These are phyloP conservation scores for Boletus chippewaensis DNA, from an alignment of 1,284 basidiomycete species.

Conservation along the genomic window DNA sequence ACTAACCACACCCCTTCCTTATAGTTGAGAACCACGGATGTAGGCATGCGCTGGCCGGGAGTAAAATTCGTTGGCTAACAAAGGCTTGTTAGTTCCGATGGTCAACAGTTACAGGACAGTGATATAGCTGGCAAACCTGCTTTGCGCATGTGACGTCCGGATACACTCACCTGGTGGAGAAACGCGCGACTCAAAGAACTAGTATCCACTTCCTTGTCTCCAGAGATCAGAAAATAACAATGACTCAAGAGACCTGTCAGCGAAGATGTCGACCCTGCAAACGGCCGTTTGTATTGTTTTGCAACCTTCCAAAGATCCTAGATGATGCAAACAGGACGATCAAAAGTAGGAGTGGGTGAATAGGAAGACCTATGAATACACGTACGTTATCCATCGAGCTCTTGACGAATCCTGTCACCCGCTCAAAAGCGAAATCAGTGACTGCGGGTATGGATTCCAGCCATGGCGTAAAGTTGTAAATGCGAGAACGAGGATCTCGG, in stretches of 20 bases:
- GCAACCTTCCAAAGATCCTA: conserved; percentile 68
- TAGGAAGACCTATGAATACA: neutral
- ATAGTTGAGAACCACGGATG: conserved; percentile 62
- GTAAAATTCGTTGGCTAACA: conserved; percentile 63
- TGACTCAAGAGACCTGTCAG: conserved; percentile 80
- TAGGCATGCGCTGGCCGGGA: conserved; percentile 75
- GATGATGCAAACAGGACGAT: neutral
- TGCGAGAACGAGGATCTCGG: conserved; percentile 77
- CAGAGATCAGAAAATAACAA: conserved; percentile 79
- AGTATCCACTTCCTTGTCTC: conserved; percentile 57
- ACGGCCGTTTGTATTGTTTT: conserved; percentile 51
- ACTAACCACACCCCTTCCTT: conserved; percentile 71
- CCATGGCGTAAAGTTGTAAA: conserved; percentile 80
- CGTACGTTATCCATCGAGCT: conserved; percentile 75
- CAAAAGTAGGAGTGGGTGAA: neutral
- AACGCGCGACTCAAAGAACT: conserved; percentile 56
- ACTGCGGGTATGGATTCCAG: conserved; percentile 72
- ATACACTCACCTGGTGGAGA: conserved; percentile 46
- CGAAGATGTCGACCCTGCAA: conserved; percentile 90
- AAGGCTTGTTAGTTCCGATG: conserved; percentile 3
- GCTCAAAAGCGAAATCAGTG: conserved; percentile 60
- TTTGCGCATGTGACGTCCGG: neutral
- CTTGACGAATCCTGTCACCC: conserved; percentile 66
- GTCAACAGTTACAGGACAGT: neutral
- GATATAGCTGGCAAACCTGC: neutral